phyloP scores from a whole-genome alignment of 768 basidiomycete genomes.

The Cystobasidium tubakii region DNA sequence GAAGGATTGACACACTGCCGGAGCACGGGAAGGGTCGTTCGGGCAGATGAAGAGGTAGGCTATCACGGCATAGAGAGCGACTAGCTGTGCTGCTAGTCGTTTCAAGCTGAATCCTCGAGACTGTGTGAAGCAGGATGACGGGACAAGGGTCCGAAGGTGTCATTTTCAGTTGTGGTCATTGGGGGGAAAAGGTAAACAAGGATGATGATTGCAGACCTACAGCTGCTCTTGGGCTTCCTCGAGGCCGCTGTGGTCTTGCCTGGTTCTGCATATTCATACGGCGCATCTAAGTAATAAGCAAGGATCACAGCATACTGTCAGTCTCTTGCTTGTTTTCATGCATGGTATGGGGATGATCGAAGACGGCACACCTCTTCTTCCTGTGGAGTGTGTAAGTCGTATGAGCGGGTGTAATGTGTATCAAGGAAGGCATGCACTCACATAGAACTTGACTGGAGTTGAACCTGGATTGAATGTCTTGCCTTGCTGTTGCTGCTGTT shows the following conservation, averaged over 20 bases:
- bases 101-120: slow-evolving; percentile 29
- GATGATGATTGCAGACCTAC: background rate
- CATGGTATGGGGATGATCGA: background rate
- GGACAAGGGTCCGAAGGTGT: background rate
- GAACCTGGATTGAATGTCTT: slow-evolving; percentile 10
- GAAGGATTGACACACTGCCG: slow-evolving; percentile 32
- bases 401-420: background rate
- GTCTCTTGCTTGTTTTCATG: background rate
- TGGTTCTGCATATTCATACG: slow-evolving; percentile 1
- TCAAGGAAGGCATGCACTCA: background rate
- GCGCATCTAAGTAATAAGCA: background rate
- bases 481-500: background rate
- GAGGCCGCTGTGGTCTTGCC: background rate
- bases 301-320: background rate
- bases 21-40: slow-evolving; percentile 31
- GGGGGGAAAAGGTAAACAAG: background rate
- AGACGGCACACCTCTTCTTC: slow-evolving; percentile 21
- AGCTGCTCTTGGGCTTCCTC: background rate
- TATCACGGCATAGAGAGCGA: slow-evolving; percentile 18
- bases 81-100: slow-evolving; percentile 16
- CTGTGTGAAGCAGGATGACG: background rate
- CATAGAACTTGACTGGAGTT: slow-evolving; percentile 31
- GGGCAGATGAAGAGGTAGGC: slow-evolving; percentile 34
- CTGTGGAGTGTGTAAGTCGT: background rate
- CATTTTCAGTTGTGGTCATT: background rate